Conservation (phyloP, 192 early-diverging fungal species). For the Rhizophlyctis rosea region DNA sequence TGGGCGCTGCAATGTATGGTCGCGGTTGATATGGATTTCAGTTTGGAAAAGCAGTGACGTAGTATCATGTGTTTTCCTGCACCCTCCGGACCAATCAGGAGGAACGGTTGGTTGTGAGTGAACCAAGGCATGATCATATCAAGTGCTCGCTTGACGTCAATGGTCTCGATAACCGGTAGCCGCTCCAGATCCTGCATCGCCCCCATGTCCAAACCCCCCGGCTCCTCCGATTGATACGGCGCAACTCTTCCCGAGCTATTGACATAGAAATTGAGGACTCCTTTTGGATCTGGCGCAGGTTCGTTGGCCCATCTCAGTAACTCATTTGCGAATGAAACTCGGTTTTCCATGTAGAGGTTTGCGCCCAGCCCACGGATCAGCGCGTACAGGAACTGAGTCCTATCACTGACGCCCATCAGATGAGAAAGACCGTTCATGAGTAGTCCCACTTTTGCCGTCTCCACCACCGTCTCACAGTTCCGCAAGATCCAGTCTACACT, state of each 20-base stretch:
- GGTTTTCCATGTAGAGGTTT: slow-evolving; percentile 41
- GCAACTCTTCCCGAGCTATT: slow-evolving; percentile 26
- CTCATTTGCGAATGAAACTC: slow-evolving; percentile 46
- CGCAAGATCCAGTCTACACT: slow-evolving; percentile 43
- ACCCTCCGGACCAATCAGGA: slow-evolving; percentile 56
- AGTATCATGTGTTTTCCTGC: slow-evolving; percentile 55
- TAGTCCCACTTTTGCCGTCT: slow-evolving; percentile 49
- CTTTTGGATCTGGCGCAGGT: slow-evolving; percentile 39
- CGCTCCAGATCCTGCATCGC: slow-evolving; percentile 34
- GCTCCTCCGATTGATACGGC: slow-evolving; percentile 35
- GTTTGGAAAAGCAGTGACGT: slow-evolving; percentile 45
- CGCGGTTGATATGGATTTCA: slow-evolving; percentile 37
- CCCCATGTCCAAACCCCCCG: slow-evolving; percentile 11
- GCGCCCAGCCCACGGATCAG: slow-evolving; percentile 51
- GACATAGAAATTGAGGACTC: slow-evolving; percentile 44
- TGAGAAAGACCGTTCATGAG: slow-evolving; percentile 54
- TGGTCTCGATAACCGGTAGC: slow-evolving; percentile 52
- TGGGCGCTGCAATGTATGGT: slow-evolving; percentile 60
- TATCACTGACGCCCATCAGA: slow-evolving; percentile 19
- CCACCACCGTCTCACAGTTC: slow-evolving; percentile 45
- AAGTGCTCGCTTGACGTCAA: slow-evolving; percentile 40
- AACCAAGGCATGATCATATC: slow-evolving; percentile 56
- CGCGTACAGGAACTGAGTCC: slow-evolving; percentile 41
- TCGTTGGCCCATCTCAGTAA: slow-evolving; percentile 43
- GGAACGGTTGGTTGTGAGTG: slow-evolving; percentile 36